phyloP scores from a whole-genome alignment of 306 rosid genomes.

The Cicer yamashitae region DNA sequence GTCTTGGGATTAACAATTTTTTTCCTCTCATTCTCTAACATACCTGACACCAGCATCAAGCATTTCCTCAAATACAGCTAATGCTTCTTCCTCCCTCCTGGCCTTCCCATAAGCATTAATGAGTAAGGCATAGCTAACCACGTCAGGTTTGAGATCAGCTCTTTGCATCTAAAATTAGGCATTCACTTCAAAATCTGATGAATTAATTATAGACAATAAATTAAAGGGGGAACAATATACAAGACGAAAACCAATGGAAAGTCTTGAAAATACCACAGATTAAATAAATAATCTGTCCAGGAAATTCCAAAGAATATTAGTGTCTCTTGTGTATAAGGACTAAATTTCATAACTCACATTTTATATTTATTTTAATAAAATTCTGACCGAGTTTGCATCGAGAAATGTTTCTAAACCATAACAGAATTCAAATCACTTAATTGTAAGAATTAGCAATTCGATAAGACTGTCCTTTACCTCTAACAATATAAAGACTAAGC shows the following conservation, averaged over 20 bases:
- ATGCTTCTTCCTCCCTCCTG: slow-evolving; percentile 94
- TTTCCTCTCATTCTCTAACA: slow-evolving; percentile 38
- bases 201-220: slow-evolving; percentile 50
- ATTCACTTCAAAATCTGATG: slow-evolving; percentile 60
- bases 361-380: slow-evolving; percentile 32
- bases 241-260: slow-evolving; percentile 2
- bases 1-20: neutral
- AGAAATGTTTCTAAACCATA: slow-evolving; percentile 20
- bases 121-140: slow-evolving; percentile 90
- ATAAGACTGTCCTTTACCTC: neutral
- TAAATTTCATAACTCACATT: slow-evolving; percentile 17
- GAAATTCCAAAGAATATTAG: slow-evolving; percentile 13
- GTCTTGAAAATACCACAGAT: slow-evolving; percentile 41
- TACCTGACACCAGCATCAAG: slow-evolving; percentile 97
- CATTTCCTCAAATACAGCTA: slow-evolving; percentile 98
- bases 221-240: slow-evolving; percentile 39
- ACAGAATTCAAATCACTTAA: slow-evolving; percentile 24
- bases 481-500: slow-evolving; percentile 21
- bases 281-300: slow-evolving; percentile 22
- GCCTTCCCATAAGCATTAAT: slow-evolving; percentile 94
- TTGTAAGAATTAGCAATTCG: slow-evolving; percentile 11
- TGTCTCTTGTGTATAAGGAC: slow-evolving; percentile 31
- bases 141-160: slow-evolving; percentile 86
- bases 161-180: slow-evolving; percentile 89
- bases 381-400: neutral